phyloP scores from a whole-genome alignment of 2,329 filamentous ascomycete genomes.

The Fusarium udum region DNA sequence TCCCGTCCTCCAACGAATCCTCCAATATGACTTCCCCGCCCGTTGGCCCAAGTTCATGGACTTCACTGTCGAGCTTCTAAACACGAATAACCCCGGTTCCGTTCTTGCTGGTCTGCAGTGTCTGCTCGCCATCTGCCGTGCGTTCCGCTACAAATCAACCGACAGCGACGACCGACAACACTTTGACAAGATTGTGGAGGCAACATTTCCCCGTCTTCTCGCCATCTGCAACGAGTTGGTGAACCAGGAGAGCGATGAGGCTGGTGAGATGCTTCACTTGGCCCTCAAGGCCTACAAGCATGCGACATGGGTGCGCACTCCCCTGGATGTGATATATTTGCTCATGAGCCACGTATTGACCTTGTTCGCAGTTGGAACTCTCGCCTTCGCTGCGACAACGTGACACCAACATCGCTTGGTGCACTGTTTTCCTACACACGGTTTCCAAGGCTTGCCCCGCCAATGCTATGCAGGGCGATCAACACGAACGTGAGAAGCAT shows the following conservation, averaged over 20 bases:
- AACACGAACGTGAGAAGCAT: constrained; percentile 88
- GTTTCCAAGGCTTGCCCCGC: constrained; percentile 86
- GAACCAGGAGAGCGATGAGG: constrained; percentile 90
- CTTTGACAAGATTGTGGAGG: constrained; percentile 93
- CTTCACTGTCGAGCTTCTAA: constrained; percentile 87
- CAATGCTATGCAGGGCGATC: constrained; percentile 82
- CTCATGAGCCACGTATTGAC: constrained; percentile 32
- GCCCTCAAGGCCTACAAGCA: constrained; percentile 98
- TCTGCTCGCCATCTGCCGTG: constrained; percentile 90
- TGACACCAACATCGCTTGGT: constrained; percentile 91
- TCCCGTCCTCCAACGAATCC: constrained; percentile 92
- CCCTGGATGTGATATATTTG: neutral
- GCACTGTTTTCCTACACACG: constrained; percentile 90
- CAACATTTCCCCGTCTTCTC: constrained; percentile 88
- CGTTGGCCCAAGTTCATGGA: constrained; percentile 96
- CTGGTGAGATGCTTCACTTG: constrained; percentile 94
- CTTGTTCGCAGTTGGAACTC: constrained; percentile 78
- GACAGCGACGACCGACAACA: constrained; percentile 81
- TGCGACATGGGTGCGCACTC: constrained; percentile 80
- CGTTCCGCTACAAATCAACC: constrained; percentile 89
- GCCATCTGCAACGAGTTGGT: constrained; percentile 88
- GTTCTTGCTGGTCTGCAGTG: constrained; percentile 96
- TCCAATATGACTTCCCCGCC: constrained; percentile 93
- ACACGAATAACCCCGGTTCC: constrained; percentile 84
- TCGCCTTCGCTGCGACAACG: constrained; percentile 80